A percentile compares a stretch with the other conserved stretches of the same genome.
phyloP scores from a whole-genome alignment of 495 filamentous ascomycete genomes.

The Penicillium crystallinum region DNA sequence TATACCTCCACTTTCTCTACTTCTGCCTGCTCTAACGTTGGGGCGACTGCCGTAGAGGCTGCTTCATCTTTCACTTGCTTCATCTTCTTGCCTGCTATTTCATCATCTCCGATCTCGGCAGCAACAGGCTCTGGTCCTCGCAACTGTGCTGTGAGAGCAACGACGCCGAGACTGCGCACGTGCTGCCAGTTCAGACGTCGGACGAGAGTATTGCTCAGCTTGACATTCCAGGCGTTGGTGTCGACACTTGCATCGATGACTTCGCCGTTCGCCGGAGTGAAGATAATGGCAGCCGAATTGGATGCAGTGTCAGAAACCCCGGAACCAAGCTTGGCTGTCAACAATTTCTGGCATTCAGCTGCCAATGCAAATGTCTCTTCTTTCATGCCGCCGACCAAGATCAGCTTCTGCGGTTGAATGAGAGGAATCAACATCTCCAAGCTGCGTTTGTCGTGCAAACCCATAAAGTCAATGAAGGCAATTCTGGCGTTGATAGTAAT shows the following conservation, averaged over 20 bases:
- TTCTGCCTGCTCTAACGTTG: constrained; percentile 16
- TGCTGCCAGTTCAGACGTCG: constrained; percentile 90
- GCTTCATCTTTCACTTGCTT: constrained; percentile 52
- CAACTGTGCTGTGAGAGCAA: constrained; percentile 72
- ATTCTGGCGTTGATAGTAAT: constrained; percentile 67
- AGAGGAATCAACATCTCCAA: constrained; percentile 92
- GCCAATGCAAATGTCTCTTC: constrained; percentile 74
- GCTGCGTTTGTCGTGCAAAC: constrained; percentile 87
- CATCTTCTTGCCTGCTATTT: constrained; percentile 57
- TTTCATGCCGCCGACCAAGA: constrained; percentile 73
- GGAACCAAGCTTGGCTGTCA: constrained; percentile 49
- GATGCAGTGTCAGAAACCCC: constrained; percentile 27
- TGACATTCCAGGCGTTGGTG: constrained; percentile 95
- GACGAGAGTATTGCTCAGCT: constrained; percentile 75
- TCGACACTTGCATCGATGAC: constrained; percentile 88
- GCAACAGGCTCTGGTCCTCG: constrained; percentile 26
- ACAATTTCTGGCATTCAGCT: constrained; percentile 70
- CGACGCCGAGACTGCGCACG: constrained; percentile 80
- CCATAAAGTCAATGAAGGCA: constrained; percentile 84
- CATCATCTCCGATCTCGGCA: constrained; percentile 26
- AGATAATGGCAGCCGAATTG: constrained; percentile 55
- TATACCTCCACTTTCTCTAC: constrained; percentile 29
- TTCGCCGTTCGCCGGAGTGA: constrained; percentile 68
- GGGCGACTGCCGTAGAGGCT: constrained; percentile 18
- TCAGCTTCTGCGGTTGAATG: constrained; percentile 88